Conservation (phyloP, 306 rosid species). For the Trifolium repens region DNA sequence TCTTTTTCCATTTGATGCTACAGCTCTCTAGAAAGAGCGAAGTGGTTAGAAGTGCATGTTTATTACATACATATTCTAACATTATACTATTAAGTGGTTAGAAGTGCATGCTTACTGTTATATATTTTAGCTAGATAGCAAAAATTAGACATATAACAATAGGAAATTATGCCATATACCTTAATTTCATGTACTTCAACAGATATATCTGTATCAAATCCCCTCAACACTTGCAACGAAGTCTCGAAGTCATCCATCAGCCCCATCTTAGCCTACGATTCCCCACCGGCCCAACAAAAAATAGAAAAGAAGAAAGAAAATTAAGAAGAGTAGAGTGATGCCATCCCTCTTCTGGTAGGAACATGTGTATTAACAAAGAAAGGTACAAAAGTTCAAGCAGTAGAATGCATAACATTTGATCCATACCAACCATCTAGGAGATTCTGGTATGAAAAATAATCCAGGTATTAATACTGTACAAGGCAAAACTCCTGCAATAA, state of each 20-base stretch:
- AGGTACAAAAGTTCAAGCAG: slow-evolving; percentile 20
- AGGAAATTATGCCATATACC: slow-evolving; percentile 51
- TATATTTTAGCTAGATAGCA: slow-evolving; percentile 11
- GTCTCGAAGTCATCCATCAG: slow-evolving; percentile 85
- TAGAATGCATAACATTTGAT: slow-evolving; percentile 35
- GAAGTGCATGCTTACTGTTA: slow-evolving; percentile 13
- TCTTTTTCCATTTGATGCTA: slow-evolving; percentile 64
- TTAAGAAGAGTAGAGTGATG: slow-evolving; percentile 14
- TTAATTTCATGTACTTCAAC: slow-evolving; percentile 85
- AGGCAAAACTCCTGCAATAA: slow-evolving; percentile 76
- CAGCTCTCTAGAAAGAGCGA: slow-evolving; percentile 58
- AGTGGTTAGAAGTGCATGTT: slow-evolving; percentile 30
- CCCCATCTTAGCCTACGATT: slow-evolving; percentile 82
- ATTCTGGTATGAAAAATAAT: slow-evolving; percentile 85
- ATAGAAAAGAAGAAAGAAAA: slow-evolving; percentile 12
- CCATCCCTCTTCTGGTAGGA: slow-evolving; percentile 26
- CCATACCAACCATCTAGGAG: slow-evolving; percentile 93
- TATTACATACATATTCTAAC: slow-evolving; percentile 18
- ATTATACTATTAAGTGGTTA: slow-evolving; percentile 4
- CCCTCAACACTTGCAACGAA: slow-evolving; percentile 85
- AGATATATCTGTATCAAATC: slow-evolving; percentile 81
- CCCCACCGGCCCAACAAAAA: slow-evolving; percentile 15
- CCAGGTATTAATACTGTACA: slow-evolving; percentile 78
- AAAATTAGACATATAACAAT: slow-evolving; percentile 10
- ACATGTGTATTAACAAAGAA: slow-evolving; percentile 18